Evolutionary conservation across 768 basidiomycete genomes (phyloP), one percentile per base, ranked within the genome.

Genomic region (Psilocybe azurescens): DNA sequence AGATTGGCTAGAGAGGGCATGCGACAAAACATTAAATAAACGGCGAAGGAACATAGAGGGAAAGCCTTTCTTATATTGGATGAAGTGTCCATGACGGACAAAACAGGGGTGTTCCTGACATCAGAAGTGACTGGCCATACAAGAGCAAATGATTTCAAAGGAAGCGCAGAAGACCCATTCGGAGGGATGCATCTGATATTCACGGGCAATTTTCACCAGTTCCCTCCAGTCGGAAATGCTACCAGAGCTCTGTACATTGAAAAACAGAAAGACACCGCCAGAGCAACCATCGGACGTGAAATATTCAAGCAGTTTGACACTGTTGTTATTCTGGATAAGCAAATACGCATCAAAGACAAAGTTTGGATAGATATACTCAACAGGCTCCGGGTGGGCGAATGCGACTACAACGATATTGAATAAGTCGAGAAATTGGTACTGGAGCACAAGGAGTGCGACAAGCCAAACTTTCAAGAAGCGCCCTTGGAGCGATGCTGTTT

Each of bases 131-230:
- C 74, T 0, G 54, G 56, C 1, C 53, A 65, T 0, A 67, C 59
- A 0, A 64, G 56, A 44, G 50, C 46, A 14, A 47, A 48, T n/a
- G 56, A n/a, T 18, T 62, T 54, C 5, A 56, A 48, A 8, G 64
- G 58, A 0, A 51, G 66, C 6, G 16, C 60, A 0, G 59, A 59
- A 0, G 7, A 51, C 1, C 63, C 74, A 0, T 82, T 82, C n/a
- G 77, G 74, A 1, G 76, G 78, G 0, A 64, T 80, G 52, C 79
- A 75, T 58, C 67, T 83, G 3, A 77, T 82, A 2, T 20, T 82
- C 2, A 1, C 5, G 0, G 82, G 60, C 78, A 81, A 65, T 80
- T 83, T 66, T 78, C 79, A 9, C 79, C 79, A 3, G n/a, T 59
- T 59, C 20, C 58, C 58, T 7, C 58, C 51, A n/a, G 79, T 81